Evolutionary conservation across 2,329 filamentous ascomycete species (phyloP), one percentile per base, ranked within the genome.

Genomic region (Chaetomiaceae sp.): DNA sequence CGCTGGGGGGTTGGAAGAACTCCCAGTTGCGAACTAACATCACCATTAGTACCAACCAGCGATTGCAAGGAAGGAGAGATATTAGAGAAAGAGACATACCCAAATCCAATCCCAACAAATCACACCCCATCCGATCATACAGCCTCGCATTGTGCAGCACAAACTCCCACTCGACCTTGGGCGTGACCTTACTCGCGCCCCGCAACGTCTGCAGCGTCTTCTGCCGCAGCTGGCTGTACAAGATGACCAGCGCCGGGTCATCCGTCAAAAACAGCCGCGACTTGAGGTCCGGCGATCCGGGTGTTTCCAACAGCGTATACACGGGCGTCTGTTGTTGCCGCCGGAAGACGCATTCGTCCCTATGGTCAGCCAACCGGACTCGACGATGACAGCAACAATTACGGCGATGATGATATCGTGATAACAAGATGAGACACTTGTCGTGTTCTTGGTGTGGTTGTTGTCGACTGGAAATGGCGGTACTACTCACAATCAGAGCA

Each of bases 41-140:
- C 27, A 9, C 7, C n/a, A 51, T 67, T 49, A 68, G 59, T 19
- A 36, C 3, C 27, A 1, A 7, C 11, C 12, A 27, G 17, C 6
- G 27, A 3, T n/a, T n/a, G 6, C 19, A 22, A n/a, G 15, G 36
- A 34, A 5, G 5, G 25, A 31, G 6, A 33, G 15, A 23, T 23
- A 36, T 69, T 57, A 51, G 71, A 74, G 48, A 29, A 37, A 69
- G 58, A 50, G 71, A 74, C 73, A 69, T 77, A 88, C 85, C 87
- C 6, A 97, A 75, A 63, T 95, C 89, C 4, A 97, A 75, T 1
- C 91, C 94, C 0, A 97, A 79, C 8, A 96, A 71, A 69, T 96
- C 92, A 65, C 94, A 95, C 3, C 94, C 92, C 91, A 94, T 96
- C 8, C 89, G 85, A 67, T 88, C 87, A 65, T 91, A 97, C 17